Percentiles rank a stretch among this genome's conserved stretches.
Conservation (phyloP, 202 grass and related monocot genomes). For the Zizania palustris region DNA sequence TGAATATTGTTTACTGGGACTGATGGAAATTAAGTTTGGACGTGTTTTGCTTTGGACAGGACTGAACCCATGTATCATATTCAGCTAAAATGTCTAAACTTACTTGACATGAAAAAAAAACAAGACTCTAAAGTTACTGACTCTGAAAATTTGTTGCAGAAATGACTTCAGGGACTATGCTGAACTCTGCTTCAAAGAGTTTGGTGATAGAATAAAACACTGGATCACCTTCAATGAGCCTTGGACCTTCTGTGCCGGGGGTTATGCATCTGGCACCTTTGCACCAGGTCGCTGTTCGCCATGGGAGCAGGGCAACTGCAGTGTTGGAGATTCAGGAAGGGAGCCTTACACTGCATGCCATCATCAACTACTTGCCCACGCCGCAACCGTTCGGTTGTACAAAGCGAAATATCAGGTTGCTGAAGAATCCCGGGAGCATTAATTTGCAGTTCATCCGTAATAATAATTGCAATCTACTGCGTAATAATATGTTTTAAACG, state of each 20-base stretch:
- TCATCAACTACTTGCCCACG: slow-evolving; percentile 56
- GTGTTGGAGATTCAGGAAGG: slow-evolving; percentile 47
- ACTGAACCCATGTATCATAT: no score
- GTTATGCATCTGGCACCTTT: slow-evolving; percentile 28
- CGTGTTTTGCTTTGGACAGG: no score
- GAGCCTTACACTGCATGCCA: slow-evolving; percentile 60
- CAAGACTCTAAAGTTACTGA: background rate
- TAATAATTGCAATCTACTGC: background rate
- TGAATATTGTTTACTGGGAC: background rate
- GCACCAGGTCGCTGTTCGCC: slow-evolving; percentile 53
- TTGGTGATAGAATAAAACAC: slow-evolving; percentile 65
- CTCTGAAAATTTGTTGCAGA: slow-evolving; percentile 27
- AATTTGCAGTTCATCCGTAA: background rate
- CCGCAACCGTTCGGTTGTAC: slow-evolving; percentile 39
- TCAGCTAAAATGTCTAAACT: background rate
- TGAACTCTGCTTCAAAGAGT: slow-evolving; percentile 66
- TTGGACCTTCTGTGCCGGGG: slow-evolving; percentile 12
- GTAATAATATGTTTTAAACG: background rate
- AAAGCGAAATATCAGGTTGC: slow-evolving; percentile 54
- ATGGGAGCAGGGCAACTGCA: slow-evolving; percentile 39
- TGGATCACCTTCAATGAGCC: slow-evolving; percentile 88
- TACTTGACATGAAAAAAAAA: background rate
- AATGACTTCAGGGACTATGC: slow-evolving; percentile 56
- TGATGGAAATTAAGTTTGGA: background rate
- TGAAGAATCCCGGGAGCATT: background rate